Conservation (phyloP, 345 rosid species). For the Theobroma cacao region DNA sequence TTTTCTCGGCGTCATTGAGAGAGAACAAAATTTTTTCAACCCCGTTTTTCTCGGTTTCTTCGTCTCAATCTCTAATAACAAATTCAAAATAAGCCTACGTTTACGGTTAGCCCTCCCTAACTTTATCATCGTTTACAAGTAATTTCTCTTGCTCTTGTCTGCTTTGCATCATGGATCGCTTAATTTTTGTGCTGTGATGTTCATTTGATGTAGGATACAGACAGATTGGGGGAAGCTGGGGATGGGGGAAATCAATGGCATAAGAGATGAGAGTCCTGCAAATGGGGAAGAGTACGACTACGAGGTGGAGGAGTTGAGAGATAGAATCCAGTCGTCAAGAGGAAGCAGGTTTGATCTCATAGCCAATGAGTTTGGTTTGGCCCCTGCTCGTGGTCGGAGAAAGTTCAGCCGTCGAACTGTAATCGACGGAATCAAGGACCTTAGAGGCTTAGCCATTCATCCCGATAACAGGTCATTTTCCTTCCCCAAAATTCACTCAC, state of each 20-base stretch:
- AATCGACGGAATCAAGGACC: conserved; percentile 50
- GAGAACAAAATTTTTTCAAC: too few relatives aligned
- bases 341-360: conserved; percentile 49
- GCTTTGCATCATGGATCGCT: too few relatives aligned
- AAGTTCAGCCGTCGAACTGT: conserved; percentile 36
- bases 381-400: not conserved
- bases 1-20: too few relatives aligned
- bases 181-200: too few relatives aligned
- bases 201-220: too few relatives aligned
- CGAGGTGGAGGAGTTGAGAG: conserved; percentile 39
- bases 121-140: too few relatives aligned
- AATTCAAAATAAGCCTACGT: too few relatives aligned
- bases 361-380: conserved; percentile 42
- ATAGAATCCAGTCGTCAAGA: conserved; percentile 38
- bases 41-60: too few relatives aligned
- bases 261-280: not conserved
- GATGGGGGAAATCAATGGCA: not conserved
- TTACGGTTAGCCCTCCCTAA: too few relatives aligned
- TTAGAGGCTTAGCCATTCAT: conserved; percentile 57
- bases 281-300: conserved; percentile 21
- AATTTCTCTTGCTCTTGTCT: too few relatives aligned
- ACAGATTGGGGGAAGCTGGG: not conserved
- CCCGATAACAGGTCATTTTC: conserved; percentile 72
- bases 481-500: not conserved
- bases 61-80: too few relatives aligned